Evolutionary conservation across 1,284 basidiomycete species (phyloP), one percentile per base, ranked within the genome.

Genomic region (Singerocomus inundabilis): DNA sequence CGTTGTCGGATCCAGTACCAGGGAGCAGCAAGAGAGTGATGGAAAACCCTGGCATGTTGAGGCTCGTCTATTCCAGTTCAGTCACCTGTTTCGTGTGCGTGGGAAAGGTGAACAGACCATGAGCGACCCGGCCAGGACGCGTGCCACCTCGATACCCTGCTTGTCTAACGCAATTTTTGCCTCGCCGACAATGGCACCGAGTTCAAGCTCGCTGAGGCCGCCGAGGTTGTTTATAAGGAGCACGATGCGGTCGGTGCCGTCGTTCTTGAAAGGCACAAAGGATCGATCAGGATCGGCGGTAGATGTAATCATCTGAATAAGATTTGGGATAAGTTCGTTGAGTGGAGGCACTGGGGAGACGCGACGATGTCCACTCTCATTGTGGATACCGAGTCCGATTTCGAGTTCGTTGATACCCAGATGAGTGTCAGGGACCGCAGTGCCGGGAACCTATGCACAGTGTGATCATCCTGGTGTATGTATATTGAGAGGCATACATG

Each of bases 41-140:
- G 6, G 91, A 94, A 71, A 97, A 95, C 3, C 95, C 94, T 29
- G 93, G 91, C 88, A 97, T 93, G 71, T 93, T 93, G 55, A 98
- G 78, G 48, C 91, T 94, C 21, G 92, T 91, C 88, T 91, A 29
- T 16, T 44, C 11, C 39, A 2, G 33, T 34, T 57, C 48, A 39
- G 25, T 52, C 40, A 25, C 30, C 33, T 9, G 16, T 46, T 47
- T 44, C 42, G 40, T 25, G 38, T n/a, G 6, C 5, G 42, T 13
- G 32, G 28, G 44, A n/a, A 44, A 33, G 21, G 47, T 6, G 3
- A 25, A 65, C 73, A 34, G 51, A 86, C 90, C 91, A 95, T 94
- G 70, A 88, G 92, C 13, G 85, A 87, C 15, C 93, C 92, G 21
- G 82, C 76, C 12, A 94, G 64, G 38, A 92, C 73, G 18, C 92